phyloP scores from a whole-genome alignment of 305 asterid genomes.

The Fraxinus greggii region DNA sequence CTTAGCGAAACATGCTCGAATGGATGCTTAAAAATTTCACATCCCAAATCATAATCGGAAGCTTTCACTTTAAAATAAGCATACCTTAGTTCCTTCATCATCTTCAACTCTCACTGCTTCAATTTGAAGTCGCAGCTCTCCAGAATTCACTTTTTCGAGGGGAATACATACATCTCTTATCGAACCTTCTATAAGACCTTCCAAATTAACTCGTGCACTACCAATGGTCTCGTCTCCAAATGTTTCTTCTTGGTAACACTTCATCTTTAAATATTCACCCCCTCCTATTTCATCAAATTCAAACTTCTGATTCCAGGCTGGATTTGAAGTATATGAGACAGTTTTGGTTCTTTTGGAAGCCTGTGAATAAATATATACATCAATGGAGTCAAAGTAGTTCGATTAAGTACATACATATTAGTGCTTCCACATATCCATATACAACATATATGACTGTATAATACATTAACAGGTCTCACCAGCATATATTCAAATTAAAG shows the following conservation, averaged over 20 bases:
- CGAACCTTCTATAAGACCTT: conserved; percentile 87
- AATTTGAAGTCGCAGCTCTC: conserved; percentile 84
- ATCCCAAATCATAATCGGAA: not conserved
- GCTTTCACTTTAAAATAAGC: conserved; percentile 9
- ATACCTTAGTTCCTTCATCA: conserved; percentile 60
- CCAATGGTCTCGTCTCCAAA: conserved; percentile 90
- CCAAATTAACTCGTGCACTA: conserved; percentile 87
- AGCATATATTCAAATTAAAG: not conserved
- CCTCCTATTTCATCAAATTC: conserved; percentile 89
- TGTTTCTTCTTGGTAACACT: conserved; percentile 74
- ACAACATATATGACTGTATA: not conserved
- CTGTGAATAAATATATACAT: conserved; percentile 42
- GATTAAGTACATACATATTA: not conserved
- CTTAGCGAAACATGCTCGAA: not conserved
- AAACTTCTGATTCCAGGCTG: conserved; percentile 85
- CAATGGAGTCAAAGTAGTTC: not conserved
- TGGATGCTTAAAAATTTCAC: not conserved
- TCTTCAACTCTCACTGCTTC: conserved; percentile 67
- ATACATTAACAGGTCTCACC: not conserved
- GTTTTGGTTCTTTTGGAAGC: conserved; percentile 57
- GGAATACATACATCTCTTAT: conserved; percentile 78
- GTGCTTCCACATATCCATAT: not conserved
- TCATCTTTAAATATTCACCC: conserved; percentile 84
- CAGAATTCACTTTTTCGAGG: conserved; percentile 86
- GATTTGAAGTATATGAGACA: conserved; percentile 61